Evolutionary conservation across 305 asterid species (phyloP).

Genomic region (Fraxinus platypoda): DNA sequence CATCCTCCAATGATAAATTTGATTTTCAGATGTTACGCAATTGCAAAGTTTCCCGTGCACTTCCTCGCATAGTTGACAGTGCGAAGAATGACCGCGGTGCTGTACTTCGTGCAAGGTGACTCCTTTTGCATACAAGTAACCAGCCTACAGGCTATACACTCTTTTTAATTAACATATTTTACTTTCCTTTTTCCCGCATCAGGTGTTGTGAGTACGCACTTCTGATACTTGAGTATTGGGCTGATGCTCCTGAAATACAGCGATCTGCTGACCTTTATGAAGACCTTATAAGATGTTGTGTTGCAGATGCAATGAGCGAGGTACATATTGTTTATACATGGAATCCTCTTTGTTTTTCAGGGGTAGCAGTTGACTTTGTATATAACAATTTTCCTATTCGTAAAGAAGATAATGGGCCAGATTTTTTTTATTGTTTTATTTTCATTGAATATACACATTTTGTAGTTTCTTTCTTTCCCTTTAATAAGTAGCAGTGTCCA

Average conservation of each 20-base stretch:
- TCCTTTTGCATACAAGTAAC: conserved; percentile 15
- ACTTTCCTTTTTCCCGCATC: conserved; percentile 22
- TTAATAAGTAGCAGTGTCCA: conserved; percentile 22
- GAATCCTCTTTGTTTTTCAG: conserved; percentile 14
- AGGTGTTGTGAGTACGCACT: conserved; percentile 99
- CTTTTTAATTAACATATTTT: conserved; percentile 1
- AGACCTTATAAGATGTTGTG: conserved; percentile 94
- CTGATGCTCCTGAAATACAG: conserved; percentile 98
- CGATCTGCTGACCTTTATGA: conserved; percentile 95
- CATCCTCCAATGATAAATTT: conserved; percentile 23
- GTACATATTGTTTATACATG: conserved; percentile 38
- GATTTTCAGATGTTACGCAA: conserved; percentile 82
- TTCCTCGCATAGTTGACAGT: conserved; percentile 82
- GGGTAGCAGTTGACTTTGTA: not conserved
- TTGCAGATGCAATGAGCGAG: conserved; percentile 99
- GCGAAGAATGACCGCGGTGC: conserved; percentile 97
- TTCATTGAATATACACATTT: not conserved
- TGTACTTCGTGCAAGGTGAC: conserved; percentile 92
- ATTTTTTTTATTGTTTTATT: not conserved
- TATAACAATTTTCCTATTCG: not conserved
- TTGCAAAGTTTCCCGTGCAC: conserved; percentile 92
- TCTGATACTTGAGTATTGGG: conserved; percentile 92
- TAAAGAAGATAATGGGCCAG: not conserved
- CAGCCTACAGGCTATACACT: conserved; percentile 14
- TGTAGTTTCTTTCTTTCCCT: conserved; percentile 16